Conservation (phyloP, 805 yeast genomes). For the Wickerhamiella hasegawae region DNA sequence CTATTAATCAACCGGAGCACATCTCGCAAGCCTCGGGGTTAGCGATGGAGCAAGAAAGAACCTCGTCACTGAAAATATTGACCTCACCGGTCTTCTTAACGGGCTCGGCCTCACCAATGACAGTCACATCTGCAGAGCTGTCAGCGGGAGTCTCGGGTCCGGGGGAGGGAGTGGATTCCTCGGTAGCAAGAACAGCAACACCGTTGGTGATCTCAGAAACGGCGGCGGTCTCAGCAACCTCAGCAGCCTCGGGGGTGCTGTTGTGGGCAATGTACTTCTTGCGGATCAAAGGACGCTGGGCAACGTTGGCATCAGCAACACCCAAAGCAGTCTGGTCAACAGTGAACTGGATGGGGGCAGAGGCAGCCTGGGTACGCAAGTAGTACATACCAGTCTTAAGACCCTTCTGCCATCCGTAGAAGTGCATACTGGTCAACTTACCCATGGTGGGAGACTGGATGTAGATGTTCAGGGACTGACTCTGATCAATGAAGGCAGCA, state of each 20-base stretch:
- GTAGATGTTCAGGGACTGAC: slow-evolving; percentile 84
- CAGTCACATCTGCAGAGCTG: slow-evolving; percentile 4
- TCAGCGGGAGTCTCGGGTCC: slow-evolving; percentile 3
- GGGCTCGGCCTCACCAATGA: slow-evolving; percentile 9
- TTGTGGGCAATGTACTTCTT: slow-evolving; percentile 12
- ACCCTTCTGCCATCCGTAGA: slow-evolving; percentile 98
- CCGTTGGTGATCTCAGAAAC: neutral
- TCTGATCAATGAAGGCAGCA: slow-evolving; percentile 64
- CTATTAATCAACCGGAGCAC: slow-evolving; percentile 95
- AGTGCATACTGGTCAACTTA: slow-evolving; percentile 93
- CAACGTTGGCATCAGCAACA: slow-evolving; percentile 6
- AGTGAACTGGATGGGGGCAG: slow-evolving; percentile 90
- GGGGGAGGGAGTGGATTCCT: slow-evolving; percentile 2
- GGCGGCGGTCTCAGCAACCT: slow-evolving; percentile 7
- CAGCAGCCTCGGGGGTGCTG: slow-evolving; percentile 3
- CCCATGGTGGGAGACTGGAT: slow-evolving; percentile 88
- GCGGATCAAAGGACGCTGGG: slow-evolving; percentile 11
- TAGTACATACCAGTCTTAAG: slow-evolving; percentile 98
- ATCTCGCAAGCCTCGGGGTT: slow-evolving; percentile 97
- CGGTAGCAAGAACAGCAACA: slow-evolving; percentile 2
- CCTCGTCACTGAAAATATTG: slow-evolving; percentile 85
- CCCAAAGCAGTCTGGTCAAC: slow-evolving; percentile 34
- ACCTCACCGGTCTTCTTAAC: slow-evolving; percentile 28
- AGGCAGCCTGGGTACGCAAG: slow-evolving; percentile 92
- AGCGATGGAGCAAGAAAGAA: slow-evolving; percentile 88